Evolutionary conservation across 2,329 filamentous ascomycete species (phyloP).

Genomic region (Tolypocladium pustulatum): DNA sequence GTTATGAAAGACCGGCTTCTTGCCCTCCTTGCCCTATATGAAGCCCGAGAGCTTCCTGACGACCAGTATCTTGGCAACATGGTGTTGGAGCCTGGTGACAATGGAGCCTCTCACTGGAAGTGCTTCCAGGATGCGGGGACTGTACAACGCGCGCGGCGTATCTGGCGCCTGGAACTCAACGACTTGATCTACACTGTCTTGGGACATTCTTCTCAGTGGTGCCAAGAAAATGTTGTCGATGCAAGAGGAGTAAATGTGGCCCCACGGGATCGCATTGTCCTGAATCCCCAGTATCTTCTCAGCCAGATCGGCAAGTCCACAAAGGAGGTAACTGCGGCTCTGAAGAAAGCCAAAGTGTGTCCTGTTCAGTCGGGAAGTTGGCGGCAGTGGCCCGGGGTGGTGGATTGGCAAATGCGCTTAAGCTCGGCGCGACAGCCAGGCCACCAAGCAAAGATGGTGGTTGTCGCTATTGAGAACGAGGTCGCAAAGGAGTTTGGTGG

Average conservation of each 20-base stretch:
- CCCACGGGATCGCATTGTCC: neutral
- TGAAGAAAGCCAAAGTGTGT: neutral
- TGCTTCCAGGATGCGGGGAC: neutral
- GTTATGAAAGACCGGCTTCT: neutral
- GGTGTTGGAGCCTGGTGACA: neutral
- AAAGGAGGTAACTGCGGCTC: neutral
- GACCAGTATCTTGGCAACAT: neutral
- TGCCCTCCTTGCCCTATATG: neutral
- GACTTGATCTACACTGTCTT: neutral
- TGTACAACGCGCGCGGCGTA: neutral
- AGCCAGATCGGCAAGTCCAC: neutral
- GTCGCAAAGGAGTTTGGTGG: neutral
- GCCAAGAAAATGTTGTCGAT: neutral
- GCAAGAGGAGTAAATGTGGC: neutral
- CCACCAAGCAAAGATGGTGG: neutral
- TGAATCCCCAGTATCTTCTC: neutral
- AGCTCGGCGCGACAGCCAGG: neutral
- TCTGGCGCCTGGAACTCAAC: neutral
- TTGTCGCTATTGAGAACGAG: neutral
- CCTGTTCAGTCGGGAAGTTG: neutral
- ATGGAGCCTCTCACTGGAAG: neutral
- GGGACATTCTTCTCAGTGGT: neutral
- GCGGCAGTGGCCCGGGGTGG: neutral
- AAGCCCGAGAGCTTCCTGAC: neutral
- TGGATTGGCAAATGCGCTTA: neutral